Evolutionary conservation across 768 basidiomycete species (phyloP).

Genomic region (Sarcodon aspratus): DNA sequence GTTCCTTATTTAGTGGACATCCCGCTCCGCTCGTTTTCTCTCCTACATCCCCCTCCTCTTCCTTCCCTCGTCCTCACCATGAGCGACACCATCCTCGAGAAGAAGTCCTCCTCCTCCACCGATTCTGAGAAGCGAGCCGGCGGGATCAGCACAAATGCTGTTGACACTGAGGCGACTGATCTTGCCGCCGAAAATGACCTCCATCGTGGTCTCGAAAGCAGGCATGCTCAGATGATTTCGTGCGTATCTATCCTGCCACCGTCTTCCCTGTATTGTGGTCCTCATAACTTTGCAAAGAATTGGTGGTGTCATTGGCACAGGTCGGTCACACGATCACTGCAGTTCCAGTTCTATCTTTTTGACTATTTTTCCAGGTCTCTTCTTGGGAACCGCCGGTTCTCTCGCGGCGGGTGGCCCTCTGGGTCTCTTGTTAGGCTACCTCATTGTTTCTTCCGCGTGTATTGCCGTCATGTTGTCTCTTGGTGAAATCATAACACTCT

Average conservation of each 20-base stretch:
- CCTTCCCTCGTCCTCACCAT: too few relatives aligned
- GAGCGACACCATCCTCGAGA: too few relatives aligned
- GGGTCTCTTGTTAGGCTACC: slow-evolving; percentile 31
- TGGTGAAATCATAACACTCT: slow-evolving; percentile 34
- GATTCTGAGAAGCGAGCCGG: neutral
- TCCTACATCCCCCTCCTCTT: too few relatives aligned
- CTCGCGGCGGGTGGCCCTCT: slow-evolving; percentile 32
- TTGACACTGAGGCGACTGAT: neutral
- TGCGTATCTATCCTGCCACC: neutral
- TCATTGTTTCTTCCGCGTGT: slow-evolving; percentile 23
- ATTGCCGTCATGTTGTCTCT: slow-evolving; percentile 26
- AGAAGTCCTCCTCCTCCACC: too few relatives aligned
- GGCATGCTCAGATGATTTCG: neutral
- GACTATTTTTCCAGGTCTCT: slow-evolving; percentile 24
- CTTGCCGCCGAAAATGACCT: neutral
- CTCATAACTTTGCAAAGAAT: neutral
- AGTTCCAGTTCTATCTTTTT: too few relatives aligned
- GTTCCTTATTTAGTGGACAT: too few relatives aligned
- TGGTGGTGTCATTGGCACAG: slow-evolving; percentile 34
- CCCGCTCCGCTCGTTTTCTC: too few relatives aligned
- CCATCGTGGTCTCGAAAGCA: neutral
- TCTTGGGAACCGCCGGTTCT: slow-evolving; percentile 38
- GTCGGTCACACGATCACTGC: too few relatives aligned
- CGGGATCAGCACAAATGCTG: neutral
- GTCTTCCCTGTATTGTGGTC: neutral